phyloP scores from a whole-genome alignment of 352 stramenopile genomes.

The Phytophthora lateralis region DNA sequence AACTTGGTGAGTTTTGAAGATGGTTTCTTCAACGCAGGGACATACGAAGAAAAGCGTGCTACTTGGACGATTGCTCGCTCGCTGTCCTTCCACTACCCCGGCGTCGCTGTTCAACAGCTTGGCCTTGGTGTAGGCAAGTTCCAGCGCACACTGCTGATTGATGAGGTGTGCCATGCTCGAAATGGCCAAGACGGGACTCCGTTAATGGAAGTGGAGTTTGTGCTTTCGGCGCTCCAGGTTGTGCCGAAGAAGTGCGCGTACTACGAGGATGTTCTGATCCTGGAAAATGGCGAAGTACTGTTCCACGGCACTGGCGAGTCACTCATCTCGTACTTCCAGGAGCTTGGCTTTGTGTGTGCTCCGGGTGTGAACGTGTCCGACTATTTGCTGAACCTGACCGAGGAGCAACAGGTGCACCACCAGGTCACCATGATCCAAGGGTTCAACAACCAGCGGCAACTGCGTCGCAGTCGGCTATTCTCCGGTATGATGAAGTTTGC shows the following conservation, averaged over 20 bases:
- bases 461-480: slow-evolving; percentile 40
- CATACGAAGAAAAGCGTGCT: slow-evolving; percentile 40
- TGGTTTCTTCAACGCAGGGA: slow-evolving; percentile 38
- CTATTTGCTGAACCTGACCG: slow-evolving; percentile 45
- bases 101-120: slow-evolving; percentile 40
- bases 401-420: slow-evolving; percentile 37
- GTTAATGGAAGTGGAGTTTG: slow-evolving; percentile 35
- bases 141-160: slow-evolving; percentile 34
- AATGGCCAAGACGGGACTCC: slow-evolving; percentile 14
- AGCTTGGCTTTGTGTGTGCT: slow-evolving; percentile 44
- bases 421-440: slow-evolving; percentile 41
- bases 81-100: slow-evolving; percentile 39
- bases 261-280: slow-evolving; percentile 40
- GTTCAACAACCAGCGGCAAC: slow-evolving; percentile 42
- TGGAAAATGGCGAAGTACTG: slow-evolving; percentile 40
- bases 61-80: slow-evolving; percentile 38
- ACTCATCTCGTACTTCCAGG: slow-evolving; percentile 38
- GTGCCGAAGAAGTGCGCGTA: slow-evolving; percentile 38
- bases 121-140: slow-evolving; percentile 39
- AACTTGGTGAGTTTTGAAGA: slow-evolving; percentile 40
- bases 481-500: slow-evolving; percentile 39
- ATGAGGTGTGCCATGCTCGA: slow-evolving; percentile 31
- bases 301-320: slow-evolving; percentile 39
- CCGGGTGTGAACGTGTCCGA: slow-evolving; percentile 32
- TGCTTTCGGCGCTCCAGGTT: slow-evolving; percentile 36